Evolutionary conservation across 2,329 filamentous ascomycete species (phyloP).

Genomic region (Colletotrichum paranaense): DNA sequence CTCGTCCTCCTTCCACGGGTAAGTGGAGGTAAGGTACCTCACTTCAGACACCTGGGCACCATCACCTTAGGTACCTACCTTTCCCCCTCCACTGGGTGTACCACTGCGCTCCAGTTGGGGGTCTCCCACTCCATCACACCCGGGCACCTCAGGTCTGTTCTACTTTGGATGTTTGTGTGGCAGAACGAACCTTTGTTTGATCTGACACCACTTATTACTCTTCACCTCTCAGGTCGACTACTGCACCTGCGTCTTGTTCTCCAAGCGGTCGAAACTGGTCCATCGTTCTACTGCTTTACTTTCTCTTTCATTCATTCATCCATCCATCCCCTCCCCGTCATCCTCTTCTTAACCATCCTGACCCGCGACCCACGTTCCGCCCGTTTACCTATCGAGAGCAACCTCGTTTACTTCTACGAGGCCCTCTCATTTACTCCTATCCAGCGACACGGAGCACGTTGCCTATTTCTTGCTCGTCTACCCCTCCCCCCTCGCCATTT

Average conservation of each 20-base stretch:
- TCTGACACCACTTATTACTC: constrained; percentile 7
- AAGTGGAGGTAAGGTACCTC: not conserved
- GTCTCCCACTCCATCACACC: not conserved
- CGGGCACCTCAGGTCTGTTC: not conserved
- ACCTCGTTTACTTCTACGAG: constrained; percentile 27
- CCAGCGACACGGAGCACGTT: constrained; percentile 31
- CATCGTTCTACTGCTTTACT: not conserved
- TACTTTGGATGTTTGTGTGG: constrained; percentile 17
- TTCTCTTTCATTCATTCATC: not conserved
- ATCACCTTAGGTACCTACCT: not conserved
- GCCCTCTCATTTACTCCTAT: constrained; percentile 24
- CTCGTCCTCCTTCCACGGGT: not conserved
- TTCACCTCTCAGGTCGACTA: constrained; percentile 8
- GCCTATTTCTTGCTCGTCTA: constrained; percentile 24
- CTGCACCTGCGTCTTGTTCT: constrained; percentile 15
- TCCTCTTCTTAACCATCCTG: constrained; percentile 21
- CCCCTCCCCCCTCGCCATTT: constrained; percentile 22
- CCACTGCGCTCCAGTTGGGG: not conserved
- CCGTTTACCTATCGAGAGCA: constrained; percentile 20
- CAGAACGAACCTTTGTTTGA: constrained; percentile 13
- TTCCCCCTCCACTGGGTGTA: not conserved
- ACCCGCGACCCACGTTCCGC: constrained; percentile 27
- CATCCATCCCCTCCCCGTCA: not conserved
- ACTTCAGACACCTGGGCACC: not conserved
- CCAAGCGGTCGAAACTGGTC: not conserved